Base-by-base conservation (phyloP, 352 stramenopile genomes). In the Pythium rhizo-oryzae region DNA sequence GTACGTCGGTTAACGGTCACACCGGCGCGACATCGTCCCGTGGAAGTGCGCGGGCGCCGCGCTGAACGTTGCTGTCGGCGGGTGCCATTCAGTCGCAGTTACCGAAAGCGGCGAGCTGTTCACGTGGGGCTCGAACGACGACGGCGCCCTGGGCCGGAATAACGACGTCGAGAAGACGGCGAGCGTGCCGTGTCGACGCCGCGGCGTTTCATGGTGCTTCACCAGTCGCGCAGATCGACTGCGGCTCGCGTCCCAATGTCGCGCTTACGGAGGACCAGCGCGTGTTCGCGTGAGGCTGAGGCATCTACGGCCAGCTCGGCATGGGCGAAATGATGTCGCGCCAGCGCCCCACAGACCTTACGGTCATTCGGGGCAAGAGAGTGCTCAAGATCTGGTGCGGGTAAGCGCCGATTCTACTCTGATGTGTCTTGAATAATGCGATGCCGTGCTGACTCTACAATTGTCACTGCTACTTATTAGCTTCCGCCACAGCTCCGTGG, bases 41-140 rank as follows among this genome's bases (percentile, higher is more conserved):
- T n/a, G n/a, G n/a, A n/a, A n/a, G n/a, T n/a, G n/a, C n/a, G n/a
- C n/a, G n/a, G n/a, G n/a, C n/a, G n/a, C n/a, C n/a, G n/a, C n/a
- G n/a, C n/a, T n/a, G n/a, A n/a, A n/a, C n/a, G n/a, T 83, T 19
- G 66, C 67, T 1, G 71, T 65, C 30, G 76, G 76, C 0, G 88
- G 89, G 30, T 74, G 94, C 18, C 87, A 96, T 65, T 95, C 78
- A 30, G 70, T 93, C 53, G 89, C 76, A 9, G 65, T 93, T 8
- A 88, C 71, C 8, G 61, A 80, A 43, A 65, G 59, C 62, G 71
- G 69, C n/a, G 41, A 30, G 1, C 28, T 81, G 4, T 74, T 68
- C 39, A 69, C 76, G 50, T 83, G 75, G 73, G 76, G 76, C 4
- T 79, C 69, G n/a, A 78, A 76, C 21, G 73, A 79, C n/a, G 76